Evolutionary conservation across 805 yeast species (phyloP).

Genomic region (Myxozyma mucilagina): DNA sequence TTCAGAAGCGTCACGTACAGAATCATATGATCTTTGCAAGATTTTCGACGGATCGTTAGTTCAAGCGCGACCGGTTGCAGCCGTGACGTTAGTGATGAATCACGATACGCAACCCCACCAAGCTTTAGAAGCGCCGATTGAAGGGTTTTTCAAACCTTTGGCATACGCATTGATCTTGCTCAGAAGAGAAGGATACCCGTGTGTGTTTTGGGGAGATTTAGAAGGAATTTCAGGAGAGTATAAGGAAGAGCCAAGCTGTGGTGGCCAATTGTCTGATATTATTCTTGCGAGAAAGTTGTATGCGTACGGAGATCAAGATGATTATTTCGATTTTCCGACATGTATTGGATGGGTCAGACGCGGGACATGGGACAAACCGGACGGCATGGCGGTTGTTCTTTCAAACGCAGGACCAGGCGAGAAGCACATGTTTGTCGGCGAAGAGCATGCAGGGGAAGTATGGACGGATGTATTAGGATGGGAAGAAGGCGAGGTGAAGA

Average conservation of each 20-base stretch:
- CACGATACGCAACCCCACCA: slow-evolving; percentile 32
- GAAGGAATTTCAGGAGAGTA: slow-evolving; percentile 24
- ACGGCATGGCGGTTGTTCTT: slow-evolving; percentile 24
- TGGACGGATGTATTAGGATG: slow-evolving; percentile 31
- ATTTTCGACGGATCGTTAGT: slow-evolving; percentile 27
- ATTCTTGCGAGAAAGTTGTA: slow-evolving; percentile 25
- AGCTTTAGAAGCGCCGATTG: slow-evolving; percentile 30
- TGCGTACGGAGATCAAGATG: slow-evolving; percentile 30
- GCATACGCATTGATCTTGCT: slow-evolving; percentile 30
- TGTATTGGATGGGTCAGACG: slow-evolving; percentile 32
- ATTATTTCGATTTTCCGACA: slow-evolving; percentile 22
- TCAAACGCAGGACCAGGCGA: slow-evolving; percentile 27
- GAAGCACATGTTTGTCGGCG: slow-evolving; percentile 29
- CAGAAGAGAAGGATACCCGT: slow-evolving; percentile 28
- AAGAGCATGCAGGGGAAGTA: slow-evolving; percentile 18
- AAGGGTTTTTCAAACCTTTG: slow-evolving; percentile 28
- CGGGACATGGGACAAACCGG: slow-evolving; percentile 28
- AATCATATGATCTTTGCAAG: slow-evolving; percentile 20
- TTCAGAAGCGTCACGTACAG: slow-evolving; percentile 25
- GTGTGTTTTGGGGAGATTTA: slow-evolving; percentile 31
- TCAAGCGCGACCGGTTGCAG: slow-evolving; percentile 19
- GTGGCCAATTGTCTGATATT: slow-evolving; percentile 27
- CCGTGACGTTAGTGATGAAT: slow-evolving; percentile 30
- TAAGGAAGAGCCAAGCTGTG: slow-evolving; percentile 20
- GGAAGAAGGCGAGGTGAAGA: slow-evolving; percentile 19